These are phyloP conservation scores for Ogataea hybrid DNA, from an alignment of 1,139 yeast species.

Conservation along the genomic window DNA sequence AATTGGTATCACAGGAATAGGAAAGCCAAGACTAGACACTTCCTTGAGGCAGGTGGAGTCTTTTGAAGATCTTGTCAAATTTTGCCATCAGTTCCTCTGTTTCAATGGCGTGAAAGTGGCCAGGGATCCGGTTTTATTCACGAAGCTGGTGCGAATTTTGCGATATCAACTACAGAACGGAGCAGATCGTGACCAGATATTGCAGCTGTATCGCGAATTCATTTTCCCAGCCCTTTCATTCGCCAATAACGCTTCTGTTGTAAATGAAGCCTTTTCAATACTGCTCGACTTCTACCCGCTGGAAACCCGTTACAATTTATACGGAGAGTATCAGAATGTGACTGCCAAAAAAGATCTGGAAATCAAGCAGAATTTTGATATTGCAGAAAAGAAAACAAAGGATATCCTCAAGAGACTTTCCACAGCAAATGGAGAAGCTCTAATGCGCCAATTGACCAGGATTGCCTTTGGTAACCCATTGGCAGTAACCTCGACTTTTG, in stretches of 20 bases:
- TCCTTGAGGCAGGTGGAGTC: conserved; percentile 39
- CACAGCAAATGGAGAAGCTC: conserved; percentile 74
- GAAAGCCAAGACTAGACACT: conserved; percentile 2
- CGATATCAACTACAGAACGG: conserved; percentile 36
- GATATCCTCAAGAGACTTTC: conserved; percentile 80
- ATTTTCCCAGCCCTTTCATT: conserved; percentile 69
- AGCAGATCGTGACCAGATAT: conserved; percentile 47
- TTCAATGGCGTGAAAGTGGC: conserved; percentile 61
- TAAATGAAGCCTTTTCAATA: conserved; percentile 59
- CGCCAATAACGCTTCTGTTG: conserved; percentile 58
- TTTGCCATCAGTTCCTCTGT: conserved; percentile 49
- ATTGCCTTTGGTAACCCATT: conserved; percentile 81
- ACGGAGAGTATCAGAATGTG: conserved; percentile 73
- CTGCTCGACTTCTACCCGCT: conserved; percentile 49
- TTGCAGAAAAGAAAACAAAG: conserved; percentile 80
- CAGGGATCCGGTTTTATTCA: conserved; percentile 45
- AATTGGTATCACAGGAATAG: conserved; percentile 1
- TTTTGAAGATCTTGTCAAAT: conserved; percentile 44
- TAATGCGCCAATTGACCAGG: conserved; percentile 76
- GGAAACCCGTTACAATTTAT: conserved; percentile 71
- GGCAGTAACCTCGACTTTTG: conserved; percentile 63
- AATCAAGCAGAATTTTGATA: conserved; percentile 61
- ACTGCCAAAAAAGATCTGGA: conserved; percentile 55
- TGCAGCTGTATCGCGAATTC: conserved; percentile 60
- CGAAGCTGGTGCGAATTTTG: conserved; percentile 63